These are phyloP conservation scores for Oldenlandia corymbosa DNA, from an alignment of 257 asterid genomes.

Conservation along the genomic window DNA sequence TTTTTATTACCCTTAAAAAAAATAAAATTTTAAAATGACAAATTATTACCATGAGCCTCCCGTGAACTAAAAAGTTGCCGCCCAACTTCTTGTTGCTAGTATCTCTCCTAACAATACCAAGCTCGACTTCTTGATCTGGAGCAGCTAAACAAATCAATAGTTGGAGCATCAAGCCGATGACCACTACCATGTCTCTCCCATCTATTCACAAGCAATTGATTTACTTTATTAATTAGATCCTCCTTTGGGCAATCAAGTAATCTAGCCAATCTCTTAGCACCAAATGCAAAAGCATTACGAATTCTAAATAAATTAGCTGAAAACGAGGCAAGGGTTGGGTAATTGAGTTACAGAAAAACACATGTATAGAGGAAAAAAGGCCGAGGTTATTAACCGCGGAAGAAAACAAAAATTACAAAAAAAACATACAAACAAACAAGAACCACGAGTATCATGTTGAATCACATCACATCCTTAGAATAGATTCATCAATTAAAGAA, in stretches of 20 bases:
- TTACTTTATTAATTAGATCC: slow-evolving; percentile 49
- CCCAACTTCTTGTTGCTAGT: slow-evolving; percentile 32
- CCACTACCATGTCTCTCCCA: slow-evolving; percentile 94
- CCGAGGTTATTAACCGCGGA: neutral
- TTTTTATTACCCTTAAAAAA: no score
- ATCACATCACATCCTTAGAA: neutral
- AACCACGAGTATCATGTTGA: neutral
- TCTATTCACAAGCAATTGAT: slow-evolving; percentile 82
- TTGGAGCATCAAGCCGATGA: slow-evolving; percentile 84
- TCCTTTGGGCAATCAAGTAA: slow-evolving; percentile 71
- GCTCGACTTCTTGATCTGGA: slow-evolving; percentile 34
- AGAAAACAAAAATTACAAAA: neutral
- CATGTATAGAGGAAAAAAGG: slow-evolving; percentile 1
- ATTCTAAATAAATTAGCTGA: slow-evolving; percentile 84
- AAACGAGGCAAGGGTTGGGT: slow-evolving; percentile 16
- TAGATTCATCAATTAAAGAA: no score
- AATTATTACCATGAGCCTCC: slow-evolving; percentile 25
- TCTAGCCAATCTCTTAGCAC: slow-evolving; percentile 78
- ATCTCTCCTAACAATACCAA: slow-evolving; percentile 33
- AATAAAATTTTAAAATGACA: no score
- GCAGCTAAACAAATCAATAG: slow-evolving; percentile 39
- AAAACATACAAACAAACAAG: neutral
- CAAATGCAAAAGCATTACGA: slow-evolving; percentile 91
- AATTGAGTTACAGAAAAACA: slow-evolving; percentile 7
- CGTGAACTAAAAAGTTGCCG: slow-evolving; percentile 27